Conservation (phyloP, 2,329 filamentous ascomycete genomes). For the Metarhizium humberi region DNA sequence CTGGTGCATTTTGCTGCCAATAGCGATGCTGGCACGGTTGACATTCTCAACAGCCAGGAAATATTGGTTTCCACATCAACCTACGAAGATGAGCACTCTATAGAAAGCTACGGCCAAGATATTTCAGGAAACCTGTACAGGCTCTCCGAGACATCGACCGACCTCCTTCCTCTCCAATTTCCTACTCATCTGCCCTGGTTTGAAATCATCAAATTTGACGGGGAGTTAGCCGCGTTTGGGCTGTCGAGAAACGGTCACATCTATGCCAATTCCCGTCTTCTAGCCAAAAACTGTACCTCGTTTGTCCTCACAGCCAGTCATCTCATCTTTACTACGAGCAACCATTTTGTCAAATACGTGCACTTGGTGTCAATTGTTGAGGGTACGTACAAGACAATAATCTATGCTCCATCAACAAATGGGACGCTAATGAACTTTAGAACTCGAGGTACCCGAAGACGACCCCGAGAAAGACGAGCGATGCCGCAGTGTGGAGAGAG, state of each 20-base stretch:
- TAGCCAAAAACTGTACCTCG: conserved; percentile 86
- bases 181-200: conserved; percentile 42
- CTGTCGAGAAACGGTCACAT: conserved; percentile 69
- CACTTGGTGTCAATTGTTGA: conserved; percentile 58
- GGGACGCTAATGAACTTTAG: conserved; percentile 29
- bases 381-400: conserved; percentile 34
- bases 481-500: conserved; percentile 85
- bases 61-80: conserved; percentile 20
- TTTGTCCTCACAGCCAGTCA: conserved; percentile 75
- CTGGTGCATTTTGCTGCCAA: conserved; percentile 15
- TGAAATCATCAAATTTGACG: conserved; percentile 34
- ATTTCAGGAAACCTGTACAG: conserved; percentile 34
- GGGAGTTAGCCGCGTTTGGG: conserved; percentile 43
- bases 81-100: conserved; percentile 18
- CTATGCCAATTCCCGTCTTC: conserved; percentile 63
- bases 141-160: conserved; percentile 21
- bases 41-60: conserved; percentile 12
- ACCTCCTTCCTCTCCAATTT: conserved; percentile 30
- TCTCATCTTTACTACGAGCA: conserved; percentile 84
- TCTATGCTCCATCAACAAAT: not conserved
- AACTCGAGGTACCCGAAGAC: conserved; percentile 73
- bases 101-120: conserved; percentile 36
- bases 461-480: conserved; percentile 88
- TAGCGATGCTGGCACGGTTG: conserved; percentile 7
- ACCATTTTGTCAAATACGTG: conserved; percentile 89